These are phyloP conservation scores for Delonix regia DNA, from an alignment of 306 rosid genomes.

Conservation along the genomic window DNA sequence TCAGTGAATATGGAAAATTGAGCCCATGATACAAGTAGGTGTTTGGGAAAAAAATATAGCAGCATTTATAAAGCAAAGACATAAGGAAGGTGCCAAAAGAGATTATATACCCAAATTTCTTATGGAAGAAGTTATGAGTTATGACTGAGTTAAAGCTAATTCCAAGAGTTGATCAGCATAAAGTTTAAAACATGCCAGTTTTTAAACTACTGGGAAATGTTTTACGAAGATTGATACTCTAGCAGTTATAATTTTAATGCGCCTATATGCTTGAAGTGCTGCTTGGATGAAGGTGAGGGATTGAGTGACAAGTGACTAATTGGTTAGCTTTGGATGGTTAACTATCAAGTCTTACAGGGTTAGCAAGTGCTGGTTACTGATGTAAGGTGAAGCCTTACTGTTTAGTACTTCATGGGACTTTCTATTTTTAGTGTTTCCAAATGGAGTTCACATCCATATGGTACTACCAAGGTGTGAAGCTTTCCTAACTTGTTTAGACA, in stretches of 20 bases:
- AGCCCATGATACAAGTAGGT: background rate
- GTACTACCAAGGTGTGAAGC: background rate
- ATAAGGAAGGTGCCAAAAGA: background rate
- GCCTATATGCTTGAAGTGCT: background rate
- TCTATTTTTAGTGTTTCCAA: background rate
- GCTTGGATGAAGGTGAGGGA: background rate
- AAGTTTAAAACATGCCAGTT: background rate
- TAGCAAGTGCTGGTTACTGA: conserved; percentile 1
- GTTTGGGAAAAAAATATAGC: background rate
- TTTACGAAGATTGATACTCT: background rate
- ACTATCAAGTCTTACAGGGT: background rate
- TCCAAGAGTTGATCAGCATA: background rate
- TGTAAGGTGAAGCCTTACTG: background rate
- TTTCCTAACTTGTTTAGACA: background rate
- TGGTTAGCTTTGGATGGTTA: background rate
- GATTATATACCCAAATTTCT: background rate
- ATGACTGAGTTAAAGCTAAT: background rate
- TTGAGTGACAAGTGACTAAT: background rate
- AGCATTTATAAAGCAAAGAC: background rate
- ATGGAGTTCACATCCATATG: background rate
- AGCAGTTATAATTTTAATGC: background rate
- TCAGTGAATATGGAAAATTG: background rate
- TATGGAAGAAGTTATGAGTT: background rate
- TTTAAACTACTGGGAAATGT: background rate
- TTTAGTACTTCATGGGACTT: background rate